Base-by-base conservation (phyloP, 768 basidiomycete species). In the Rhizopogon vesiculosus region DNA sequence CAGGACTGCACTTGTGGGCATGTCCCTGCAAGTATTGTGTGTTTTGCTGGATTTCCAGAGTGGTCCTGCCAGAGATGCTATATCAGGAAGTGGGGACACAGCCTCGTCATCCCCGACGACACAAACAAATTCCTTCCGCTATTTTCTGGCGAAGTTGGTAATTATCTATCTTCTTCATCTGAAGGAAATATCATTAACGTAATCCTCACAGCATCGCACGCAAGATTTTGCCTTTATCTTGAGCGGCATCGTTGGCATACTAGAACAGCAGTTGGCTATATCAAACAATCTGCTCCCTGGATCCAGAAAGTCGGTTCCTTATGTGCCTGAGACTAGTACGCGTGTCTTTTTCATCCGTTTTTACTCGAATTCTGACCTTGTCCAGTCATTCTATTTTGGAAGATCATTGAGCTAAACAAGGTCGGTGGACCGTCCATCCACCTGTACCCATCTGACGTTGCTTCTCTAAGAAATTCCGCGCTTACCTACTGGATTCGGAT, bases 351-450 rank as follows among this genome's bases (percentile, higher is more conserved):
- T 38, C 39, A 45, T 35, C 19, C 28, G 12, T 31, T 42, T 38
- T 41, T 22, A 33, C 8, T 49, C 42, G n/a, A n/a, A n/a, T 55
- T n/a, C 58, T 65, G 45, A 61, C 38, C 39, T 25, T n/a, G 43
- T 35, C 9, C 60, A 90, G 91, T 91, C 42, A 75, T 90, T 12
- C 75, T 92, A 54, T 79, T 96, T 49, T 98, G 95, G 95, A 91
- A 94, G 71, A 82, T 93, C 69, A 74, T 97, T 40, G 96, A 98
- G 59, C 70, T 92, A 22, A 98, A 98, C 75, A 97, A 92, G 78
- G 94, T 93, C 42, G 35, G 73, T 59, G 31, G 10, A 42, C 7
- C 7, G 13, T 29, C 42, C 44, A 22, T 35, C 45, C 16, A 5
- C 39, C 5, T 31, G 16, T 33, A n/a, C n/a, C n/a, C 35, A 39